Base-by-base conservation (phyloP, 495 filamentous ascomycete genomes). In the Penicillium arizonense region DNA sequence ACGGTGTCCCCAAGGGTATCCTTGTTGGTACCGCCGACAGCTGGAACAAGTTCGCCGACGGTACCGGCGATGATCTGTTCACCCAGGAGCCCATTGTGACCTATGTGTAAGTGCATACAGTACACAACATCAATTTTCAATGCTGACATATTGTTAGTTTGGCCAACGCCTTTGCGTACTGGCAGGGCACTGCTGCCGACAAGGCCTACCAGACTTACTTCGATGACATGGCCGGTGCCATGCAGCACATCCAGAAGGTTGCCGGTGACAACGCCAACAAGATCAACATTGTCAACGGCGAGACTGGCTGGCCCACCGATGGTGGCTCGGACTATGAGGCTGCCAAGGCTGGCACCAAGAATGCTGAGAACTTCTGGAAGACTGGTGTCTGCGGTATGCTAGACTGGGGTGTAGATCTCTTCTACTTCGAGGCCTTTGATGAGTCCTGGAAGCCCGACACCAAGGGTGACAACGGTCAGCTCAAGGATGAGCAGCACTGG, bases 361-460 rank as follows among this genome's bases (percentile, higher is more conserved):
- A 84, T 61, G 87, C 87, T 9, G 61, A 75, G 47, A 67, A 61
- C 23, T 91, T 83, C 78, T 93, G 76, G 75, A 76, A 81, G 65
- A 67, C 81, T 21, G 83, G 80, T 61, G 80, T 93, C 56, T 93
- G 89, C 66, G 80, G 79, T 45, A 82, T 88, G 67, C 71, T 89
- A 28, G 80, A 74, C 56, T 89, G 85, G 85, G 85, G 85, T 53
- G 73, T 87, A 39, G 87, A 90, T 64, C 82, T 88, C 52, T 93
- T 91, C 76, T 87, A 84, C 69, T 92, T 92, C 59, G 88, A 91
- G 78, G 88, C 89, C 40, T 91, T 88, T 64, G 86, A 89, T 59
- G 87, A 90, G 82, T 72, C 82, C 52, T 90, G 86, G 83, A 93
- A 93, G 84, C 87, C 87, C 50, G 64, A 75, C 23, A 82, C 80